Evolutionary conservation across 1,284 basidiomycete genomes (phyloP).

Genomic region (Pseudozyma thailandica): DNA sequence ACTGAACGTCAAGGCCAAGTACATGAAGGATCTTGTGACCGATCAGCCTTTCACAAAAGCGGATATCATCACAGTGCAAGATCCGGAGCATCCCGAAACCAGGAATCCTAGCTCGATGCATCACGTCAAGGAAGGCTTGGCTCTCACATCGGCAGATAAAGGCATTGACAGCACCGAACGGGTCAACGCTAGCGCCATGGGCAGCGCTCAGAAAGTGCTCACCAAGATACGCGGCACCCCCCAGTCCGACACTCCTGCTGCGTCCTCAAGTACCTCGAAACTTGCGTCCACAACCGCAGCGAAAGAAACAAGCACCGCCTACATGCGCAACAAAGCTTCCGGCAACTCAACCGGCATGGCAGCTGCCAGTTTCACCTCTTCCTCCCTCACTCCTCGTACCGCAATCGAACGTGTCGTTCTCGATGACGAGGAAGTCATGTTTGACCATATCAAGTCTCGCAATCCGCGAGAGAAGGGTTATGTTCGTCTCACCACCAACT

Average conservation of each 20-base stretch:
- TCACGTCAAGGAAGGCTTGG: conserved; percentile 65
- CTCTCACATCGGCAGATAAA: conserved; percentile 52
- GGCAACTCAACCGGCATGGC: conserved; percentile 89
- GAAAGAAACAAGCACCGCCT: conserved; percentile 12
- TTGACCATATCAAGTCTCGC: conserved; percentile 73
- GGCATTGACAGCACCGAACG: conserved; percentile 55
- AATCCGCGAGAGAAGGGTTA: conserved; percentile 45
- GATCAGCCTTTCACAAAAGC: conserved; percentile 85
- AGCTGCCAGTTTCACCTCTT: conserved; percentile 92
- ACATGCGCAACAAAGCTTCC: conserved; percentile 71
- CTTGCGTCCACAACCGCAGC: background rate
- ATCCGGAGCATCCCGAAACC: conserved; percentile 66
- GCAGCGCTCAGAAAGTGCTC: conserved; percentile 61
- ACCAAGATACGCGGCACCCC: conserved; percentile 25
- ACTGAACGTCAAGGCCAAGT: conserved; percentile 78
- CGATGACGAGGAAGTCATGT: conserved; percentile 89
- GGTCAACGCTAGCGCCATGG: conserved; percentile 64
- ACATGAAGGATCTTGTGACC: conserved; percentile 80
- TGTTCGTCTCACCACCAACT: conserved; percentile 82
- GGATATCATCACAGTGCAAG: conserved; percentile 85
- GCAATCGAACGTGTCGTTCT: conserved; percentile 83
- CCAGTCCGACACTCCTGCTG: background rate
- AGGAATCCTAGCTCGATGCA: conserved; percentile 33
- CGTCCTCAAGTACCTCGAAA: too few species aligned
- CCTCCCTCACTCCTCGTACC: conserved; percentile 83